phyloP scores from a whole-genome alignment of 768 basidiomycete genomes.

The Lentinula sp. region DNA sequence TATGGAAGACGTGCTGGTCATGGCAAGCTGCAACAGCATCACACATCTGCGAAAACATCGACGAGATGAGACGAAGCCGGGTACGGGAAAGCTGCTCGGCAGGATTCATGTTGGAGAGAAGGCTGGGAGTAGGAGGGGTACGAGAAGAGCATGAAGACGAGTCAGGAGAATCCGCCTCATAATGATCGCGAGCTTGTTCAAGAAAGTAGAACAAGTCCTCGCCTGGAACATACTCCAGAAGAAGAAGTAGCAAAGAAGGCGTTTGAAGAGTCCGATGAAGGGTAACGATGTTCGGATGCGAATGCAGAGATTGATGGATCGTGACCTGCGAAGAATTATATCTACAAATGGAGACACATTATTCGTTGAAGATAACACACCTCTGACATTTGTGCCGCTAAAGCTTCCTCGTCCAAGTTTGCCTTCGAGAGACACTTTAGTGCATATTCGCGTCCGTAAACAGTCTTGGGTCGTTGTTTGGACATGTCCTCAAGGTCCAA shows the following conservation, averaged over 20 bases:
- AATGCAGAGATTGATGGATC: constrained; percentile 87
- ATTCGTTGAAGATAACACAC: constrained; percentile 28
- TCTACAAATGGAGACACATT: neutral
- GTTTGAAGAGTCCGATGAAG: constrained; percentile 93
- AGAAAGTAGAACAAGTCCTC: constrained; percentile 98
- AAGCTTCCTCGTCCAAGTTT: constrained; percentile 82
- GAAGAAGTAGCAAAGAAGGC: constrained; percentile 80
- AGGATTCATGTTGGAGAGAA: constrained; percentile 79
- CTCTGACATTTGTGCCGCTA: constrained; percentile 89
- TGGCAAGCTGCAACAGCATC: constrained; percentile 95
- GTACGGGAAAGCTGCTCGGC: constrained; percentile 79
- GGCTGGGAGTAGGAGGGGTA: constrained; percentile 90
- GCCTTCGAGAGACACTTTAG: constrained; percentile 95
- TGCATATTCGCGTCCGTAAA: constrained; percentile 82
- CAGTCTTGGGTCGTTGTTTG: constrained; percentile 26
- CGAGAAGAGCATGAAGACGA: constrained; percentile 39
- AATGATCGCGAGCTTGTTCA: constrained; percentile 90
- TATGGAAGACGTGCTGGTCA: constrained; percentile 83
- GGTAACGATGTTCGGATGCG: constrained; percentile 92
- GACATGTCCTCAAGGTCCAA: constrained; percentile 46
- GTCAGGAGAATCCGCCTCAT: constrained; percentile 40
- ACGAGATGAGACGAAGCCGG: constrained; percentile 86
- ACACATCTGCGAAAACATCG: constrained; percentile 99
- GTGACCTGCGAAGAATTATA: constrained; percentile 52
- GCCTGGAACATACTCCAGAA: constrained; percentile 94